A percentile compares a stretch with the other conserved stretches of the same genome.
Conservation (phyloP, 1,139 yeast genomes). For the Hyphopichia burtonii region DNA sequence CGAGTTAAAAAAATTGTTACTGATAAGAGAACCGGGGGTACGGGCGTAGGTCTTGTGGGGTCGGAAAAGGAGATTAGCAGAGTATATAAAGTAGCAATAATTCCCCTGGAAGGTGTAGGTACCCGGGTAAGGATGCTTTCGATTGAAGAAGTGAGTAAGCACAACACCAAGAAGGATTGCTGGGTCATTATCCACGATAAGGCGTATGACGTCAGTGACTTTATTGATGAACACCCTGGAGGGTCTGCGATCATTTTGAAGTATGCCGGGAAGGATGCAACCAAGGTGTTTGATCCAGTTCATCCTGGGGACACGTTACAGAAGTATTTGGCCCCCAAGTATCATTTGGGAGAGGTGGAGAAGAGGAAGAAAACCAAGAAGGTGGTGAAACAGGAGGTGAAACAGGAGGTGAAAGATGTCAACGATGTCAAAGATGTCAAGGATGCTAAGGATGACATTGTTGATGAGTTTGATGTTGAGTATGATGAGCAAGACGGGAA, state of each 20-base stretch:
- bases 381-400: not conserved
- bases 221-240: constrained; percentile 53
- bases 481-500: constrained; percentile 44
- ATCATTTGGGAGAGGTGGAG: constrained; percentile 35
- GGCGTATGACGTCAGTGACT: constrained; percentile 51
- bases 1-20: not conserved
- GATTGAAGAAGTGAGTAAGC: constrained; percentile 35
- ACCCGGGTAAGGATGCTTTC: constrained; percentile 14
- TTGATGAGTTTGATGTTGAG: constrained; percentile 47
- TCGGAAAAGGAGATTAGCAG: too few relatives aligned
- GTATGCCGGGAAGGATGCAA: constrained; percentile 60
- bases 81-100: too few relatives aligned
- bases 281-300: constrained; percentile 65
- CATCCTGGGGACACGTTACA: constrained; percentile 80
- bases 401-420: too few relatives aligned
- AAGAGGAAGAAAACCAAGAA: constrained; percentile 8
- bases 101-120: too few relatives aligned
- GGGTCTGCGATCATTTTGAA: constrained; percentile 52
- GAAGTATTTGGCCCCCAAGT: constrained; percentile 34
- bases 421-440: not conserved
- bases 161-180: constrained; percentile 43
- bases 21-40: too few relatives aligned
- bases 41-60: too few relatives aligned
- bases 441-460: constrained; percentile 16
- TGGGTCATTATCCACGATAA: constrained; percentile 57